These are phyloP conservation scores for Aristolochia contorta DNA, from an alignment of 164 flowering plant species.

Conservation along the genomic window DNA sequence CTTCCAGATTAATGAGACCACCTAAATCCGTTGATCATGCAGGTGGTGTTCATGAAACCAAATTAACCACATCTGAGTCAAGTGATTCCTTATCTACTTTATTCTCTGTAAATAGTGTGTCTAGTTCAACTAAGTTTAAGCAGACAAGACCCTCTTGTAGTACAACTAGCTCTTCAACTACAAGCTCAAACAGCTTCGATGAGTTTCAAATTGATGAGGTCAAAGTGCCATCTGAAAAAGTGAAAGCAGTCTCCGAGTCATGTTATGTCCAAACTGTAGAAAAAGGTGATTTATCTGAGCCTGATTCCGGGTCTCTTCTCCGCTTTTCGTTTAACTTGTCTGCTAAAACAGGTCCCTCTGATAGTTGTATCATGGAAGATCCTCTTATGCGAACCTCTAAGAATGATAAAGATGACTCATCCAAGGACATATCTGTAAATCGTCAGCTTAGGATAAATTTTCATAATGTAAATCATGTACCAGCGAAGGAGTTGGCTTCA, in stretches of 20 bases:
- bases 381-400: background rate
- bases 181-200: conserved; percentile 8
- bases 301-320: conserved; percentile 22
- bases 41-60: conserved; percentile 3
- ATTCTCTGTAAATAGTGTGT: conserved; percentile 18
- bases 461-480: conserved; percentile 7
- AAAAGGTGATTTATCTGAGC: background rate
- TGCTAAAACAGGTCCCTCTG: conserved; percentile 14
- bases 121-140: conserved; percentile 18
- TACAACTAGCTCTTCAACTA: conserved; percentile 15
- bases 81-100: conserved; percentile 20
- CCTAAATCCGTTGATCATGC: conserved; percentile 11
- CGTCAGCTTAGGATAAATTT: conserved; percentile 8
- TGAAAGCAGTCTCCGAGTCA: too few relatives aligned
- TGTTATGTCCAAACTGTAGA: too few relatives aligned
- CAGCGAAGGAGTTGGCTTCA: background rate
- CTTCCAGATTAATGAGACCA: conserved; percentile 16
- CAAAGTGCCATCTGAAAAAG: too few relatives aligned
- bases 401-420: background rate
- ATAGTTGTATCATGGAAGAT: background rate
- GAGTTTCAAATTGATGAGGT: conserved; percentile 8
- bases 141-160: conserved; percentile 10
- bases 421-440: background rate
- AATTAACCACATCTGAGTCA: conserved; percentile 5
- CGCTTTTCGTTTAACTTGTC: conserved; percentile 24